Evolutionary conservation across 768 basidiomycete species (phyloP).

Genomic region (Cystobasidium ongulense): DNA sequence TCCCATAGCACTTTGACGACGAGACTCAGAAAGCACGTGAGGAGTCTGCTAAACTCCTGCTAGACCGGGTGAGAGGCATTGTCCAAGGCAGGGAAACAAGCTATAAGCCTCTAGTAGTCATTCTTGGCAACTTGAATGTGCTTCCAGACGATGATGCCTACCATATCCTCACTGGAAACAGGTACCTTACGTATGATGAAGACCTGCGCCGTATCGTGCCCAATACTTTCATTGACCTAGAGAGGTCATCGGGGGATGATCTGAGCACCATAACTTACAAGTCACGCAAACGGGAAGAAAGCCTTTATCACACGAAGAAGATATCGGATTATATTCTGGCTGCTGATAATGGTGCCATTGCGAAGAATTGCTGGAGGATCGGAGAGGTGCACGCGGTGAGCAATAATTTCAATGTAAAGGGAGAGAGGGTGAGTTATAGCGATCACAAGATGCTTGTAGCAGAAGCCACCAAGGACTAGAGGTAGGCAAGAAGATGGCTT

Average conservation of each 20-base stretch:
- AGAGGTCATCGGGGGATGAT: background rate
- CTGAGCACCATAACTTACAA: constrained; percentile 20
- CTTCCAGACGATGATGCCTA: constrained; percentile 44
- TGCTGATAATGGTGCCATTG: constrained; percentile 24
- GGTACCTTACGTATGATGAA: background rate
- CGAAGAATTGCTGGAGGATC: background rate
- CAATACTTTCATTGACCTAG: background rate
- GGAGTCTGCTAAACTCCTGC: background rate
- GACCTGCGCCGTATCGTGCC: background rate
- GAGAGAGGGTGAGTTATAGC: background rate
- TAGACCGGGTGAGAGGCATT: background rate
- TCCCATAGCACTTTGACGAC: background rate
- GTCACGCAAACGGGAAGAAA: constrained; percentile 35
- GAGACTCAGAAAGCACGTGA: background rate
- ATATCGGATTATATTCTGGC: constrained; percentile 36
- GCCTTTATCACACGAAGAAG: constrained; percentile 1
- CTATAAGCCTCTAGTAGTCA: constrained; percentile 36
- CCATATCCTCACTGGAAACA: constrained; percentile 38
- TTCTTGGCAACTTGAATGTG: constrained; percentile 45
- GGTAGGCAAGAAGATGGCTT: background rate
- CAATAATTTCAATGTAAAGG: background rate
- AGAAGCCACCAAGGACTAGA: background rate
- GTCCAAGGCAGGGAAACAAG: too few relatives aligned
- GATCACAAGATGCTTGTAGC: background rate
- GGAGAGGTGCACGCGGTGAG: background rate